Evolutionary conservation across 805 yeast genomes (phyloP), one percentile per base, ranked within the genome.

Genomic region (Starmerella bombi): DNA sequence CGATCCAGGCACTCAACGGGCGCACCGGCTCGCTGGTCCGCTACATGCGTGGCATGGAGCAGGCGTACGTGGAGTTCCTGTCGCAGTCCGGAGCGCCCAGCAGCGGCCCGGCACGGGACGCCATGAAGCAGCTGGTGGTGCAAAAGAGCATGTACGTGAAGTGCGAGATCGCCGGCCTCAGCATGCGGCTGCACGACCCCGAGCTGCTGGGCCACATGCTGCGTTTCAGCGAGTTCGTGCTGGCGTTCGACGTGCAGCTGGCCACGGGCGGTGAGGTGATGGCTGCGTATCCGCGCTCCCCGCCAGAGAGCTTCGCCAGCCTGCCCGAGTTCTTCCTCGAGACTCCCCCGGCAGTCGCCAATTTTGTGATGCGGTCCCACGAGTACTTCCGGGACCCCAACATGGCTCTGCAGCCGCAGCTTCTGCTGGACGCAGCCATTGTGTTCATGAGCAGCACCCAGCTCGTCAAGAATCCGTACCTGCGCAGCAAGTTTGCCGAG

Each of bases 291-390:
- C 38, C 38, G 10, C 70, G 78, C 19, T 72, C 77, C 52, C 65
- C 34, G 72, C 74, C 39, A 72, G 78, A 25, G 77, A 74, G 91
- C 1, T 84, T 88, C 70, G 77, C 74, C 51, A 81, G 72, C 57
- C 78, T 67, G 45, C 98, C 98, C 0, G 97, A 91, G 58, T 82
- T 73, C 53, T 66, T 80, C 35, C 60, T 91, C 15, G 97, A 91
- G 55, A 91, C 93, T 2, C 69, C 82, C 10, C 70, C 86, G 23
- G 76, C 75, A 51, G 82, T 77, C 56, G 45, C 50, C 42, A 72
- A 75, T 44, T 75, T 72, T 53, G 68, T 80, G 9, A 46, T 60
- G 61, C 78, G 12, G 17, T 17, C 47, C 5, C 20, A 36, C 17
- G 44, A 40, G 38, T 45, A 37, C 23, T 3, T 45, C 27, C 36